Percentiles rank a stretch among this genome's conserved stretches.
These are phyloP conservation scores for Drechslerella dactyloides DNA, from an alignment of 2,329 filamentous ascomycete species.

Conservation along the genomic window DNA sequence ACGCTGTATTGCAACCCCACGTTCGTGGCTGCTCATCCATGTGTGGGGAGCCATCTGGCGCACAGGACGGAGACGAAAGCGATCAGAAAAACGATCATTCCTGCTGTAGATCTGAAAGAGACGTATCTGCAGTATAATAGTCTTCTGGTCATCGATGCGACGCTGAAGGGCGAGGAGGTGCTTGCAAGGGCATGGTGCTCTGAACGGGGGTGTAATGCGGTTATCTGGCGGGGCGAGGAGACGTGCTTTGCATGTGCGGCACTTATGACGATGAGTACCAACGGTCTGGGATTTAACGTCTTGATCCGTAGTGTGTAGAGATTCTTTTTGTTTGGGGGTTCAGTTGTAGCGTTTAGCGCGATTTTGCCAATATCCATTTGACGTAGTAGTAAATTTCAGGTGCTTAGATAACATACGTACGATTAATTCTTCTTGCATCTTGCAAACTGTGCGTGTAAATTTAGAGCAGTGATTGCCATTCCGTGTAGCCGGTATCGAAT, in stretches of 20 bases:
- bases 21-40: constrained; percentile 49
- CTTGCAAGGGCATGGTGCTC: constrained; percentile 50
- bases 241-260: constrained; percentile 51
- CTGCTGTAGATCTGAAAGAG: constrained; percentile 43
- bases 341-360: constrained; percentile 1
- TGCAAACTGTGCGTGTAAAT: too few relatives aligned
- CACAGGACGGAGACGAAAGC: constrained; percentile 45
- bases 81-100: constrained; percentile 47
- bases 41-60: constrained; percentile 42
- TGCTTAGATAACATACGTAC: too few relatives aligned
- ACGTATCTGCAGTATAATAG: constrained; percentile 46
- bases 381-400: too few relatives aligned
- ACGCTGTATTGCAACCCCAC: constrained; percentile 50
- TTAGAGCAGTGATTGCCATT: too few relatives aligned
- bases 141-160: constrained; percentile 49
- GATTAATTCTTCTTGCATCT: too few relatives aligned
- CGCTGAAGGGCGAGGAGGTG: constrained; percentile 44
- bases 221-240: constrained; percentile 48
- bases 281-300: constrained; percentile 46
- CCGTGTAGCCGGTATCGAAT: too few relatives aligned
- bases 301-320: constrained; percentile 44
- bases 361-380: background rate
- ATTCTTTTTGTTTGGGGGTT: background rate
- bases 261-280: constrained; percentile 49
- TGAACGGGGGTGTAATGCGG: constrained; percentile 43